A percentile compares a stretch with the other conserved stretches of the same genome.
phyloP scores from a whole-genome alignment of 345 rosid species.

The Reutealis trisperma region DNA sequence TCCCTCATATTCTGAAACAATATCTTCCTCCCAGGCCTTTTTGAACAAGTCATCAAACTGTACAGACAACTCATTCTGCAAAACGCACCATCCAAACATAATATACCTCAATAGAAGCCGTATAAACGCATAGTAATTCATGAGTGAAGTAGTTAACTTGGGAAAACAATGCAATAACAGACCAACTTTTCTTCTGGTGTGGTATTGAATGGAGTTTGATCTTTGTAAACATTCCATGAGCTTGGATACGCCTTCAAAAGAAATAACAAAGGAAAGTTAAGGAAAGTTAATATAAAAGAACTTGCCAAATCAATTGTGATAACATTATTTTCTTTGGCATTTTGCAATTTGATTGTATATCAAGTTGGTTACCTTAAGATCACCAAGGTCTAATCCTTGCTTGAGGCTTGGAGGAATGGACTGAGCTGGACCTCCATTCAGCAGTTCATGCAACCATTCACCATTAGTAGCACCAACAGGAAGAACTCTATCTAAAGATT shows the following conservation, averaged over 20 bases:
- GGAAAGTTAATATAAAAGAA: neutral
- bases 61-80: slow-evolving; percentile 76
- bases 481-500: slow-evolving; percentile 54
- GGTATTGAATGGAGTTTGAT: slow-evolving; percentile 41
- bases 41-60: slow-evolving; percentile 89
- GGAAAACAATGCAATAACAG: slow-evolving; percentile 34
- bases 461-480: slow-evolving; percentile 79
- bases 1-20: slow-evolving; percentile 44
- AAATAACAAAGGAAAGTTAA: slow-evolving; percentile 6
- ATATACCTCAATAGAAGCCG: neutral
- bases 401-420: slow-evolving; percentile 75
- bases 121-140: slow-evolving; percentile 9
- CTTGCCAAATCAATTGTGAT: slow-evolving; percentile 1
- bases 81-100: slow-evolving; percentile 19
- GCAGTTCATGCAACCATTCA: slow-evolving; percentile 75
- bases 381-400: slow-evolving; percentile 80
- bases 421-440: slow-evolving; percentile 73
- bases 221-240: slow-evolving; percentile 71
- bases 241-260: slow-evolving; percentile 62
- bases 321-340: neutral
- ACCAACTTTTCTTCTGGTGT: slow-evolving; percentile 64
- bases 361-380: slow-evolving; percentile 59
- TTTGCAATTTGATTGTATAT: slow-evolving; percentile 9
- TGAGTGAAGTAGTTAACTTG: neutral
- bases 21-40: slow-evolving; percentile 90